Evolutionary conservation across 148 eudicot species (phyloP).

Genomic region (Linanthus parryae): DNA sequence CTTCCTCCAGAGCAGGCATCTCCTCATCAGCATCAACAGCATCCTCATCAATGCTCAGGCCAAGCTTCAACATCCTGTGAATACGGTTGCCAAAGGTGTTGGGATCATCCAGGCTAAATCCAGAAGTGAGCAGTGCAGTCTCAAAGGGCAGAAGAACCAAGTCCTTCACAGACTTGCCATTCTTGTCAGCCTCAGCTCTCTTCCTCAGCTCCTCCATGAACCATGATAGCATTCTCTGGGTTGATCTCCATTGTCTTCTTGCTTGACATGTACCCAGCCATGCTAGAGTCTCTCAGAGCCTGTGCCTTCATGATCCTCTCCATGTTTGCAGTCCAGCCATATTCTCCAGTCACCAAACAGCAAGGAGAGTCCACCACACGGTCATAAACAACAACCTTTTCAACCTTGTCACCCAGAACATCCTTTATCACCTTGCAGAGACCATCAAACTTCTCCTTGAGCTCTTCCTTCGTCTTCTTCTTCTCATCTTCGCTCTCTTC

Average conservation of each 20-base stretch:
- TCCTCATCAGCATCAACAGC: background rate
- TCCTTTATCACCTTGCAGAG: slow-evolving; percentile 17
- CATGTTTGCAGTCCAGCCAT: slow-evolving; percentile 34
- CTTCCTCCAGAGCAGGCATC: background rate
- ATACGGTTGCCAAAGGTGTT: slow-evolving; percentile 4
- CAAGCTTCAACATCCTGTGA: slow-evolving; percentile 21
- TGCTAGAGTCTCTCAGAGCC: slow-evolving; percentile 78
- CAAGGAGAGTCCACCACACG: slow-evolving; percentile 85
- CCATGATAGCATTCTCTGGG: slow-evolving; percentile 6
- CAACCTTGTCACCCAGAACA: slow-evolving; percentile 23
- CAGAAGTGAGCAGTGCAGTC: slow-evolving; percentile 37
- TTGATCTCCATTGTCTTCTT: slow-evolving; percentile 8
- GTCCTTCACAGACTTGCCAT: slow-evolving; percentile 83
- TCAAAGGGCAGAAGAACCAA: slow-evolving; percentile 63
- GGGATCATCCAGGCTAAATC: slow-evolving; percentile 4
- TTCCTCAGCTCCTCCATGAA: slow-evolving; percentile 84
- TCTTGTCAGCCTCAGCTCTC: slow-evolving; percentile 86
- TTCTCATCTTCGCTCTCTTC: slow-evolving; percentile 3
- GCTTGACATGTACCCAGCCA: slow-evolving; percentile 82
- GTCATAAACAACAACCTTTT: slow-evolving; percentile 75
- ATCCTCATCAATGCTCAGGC: slow-evolving; percentile 61
- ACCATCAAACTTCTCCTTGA: slow-evolving; percentile 65
- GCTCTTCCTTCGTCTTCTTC: slow-evolving; percentile 29
- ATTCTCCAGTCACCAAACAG: slow-evolving; percentile 20
- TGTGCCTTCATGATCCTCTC: slow-evolving; percentile 83